Evolutionary conservation across 768 basidiomycete genomes (phyloP).

Genomic region (Lactarius trivialis): DNA sequence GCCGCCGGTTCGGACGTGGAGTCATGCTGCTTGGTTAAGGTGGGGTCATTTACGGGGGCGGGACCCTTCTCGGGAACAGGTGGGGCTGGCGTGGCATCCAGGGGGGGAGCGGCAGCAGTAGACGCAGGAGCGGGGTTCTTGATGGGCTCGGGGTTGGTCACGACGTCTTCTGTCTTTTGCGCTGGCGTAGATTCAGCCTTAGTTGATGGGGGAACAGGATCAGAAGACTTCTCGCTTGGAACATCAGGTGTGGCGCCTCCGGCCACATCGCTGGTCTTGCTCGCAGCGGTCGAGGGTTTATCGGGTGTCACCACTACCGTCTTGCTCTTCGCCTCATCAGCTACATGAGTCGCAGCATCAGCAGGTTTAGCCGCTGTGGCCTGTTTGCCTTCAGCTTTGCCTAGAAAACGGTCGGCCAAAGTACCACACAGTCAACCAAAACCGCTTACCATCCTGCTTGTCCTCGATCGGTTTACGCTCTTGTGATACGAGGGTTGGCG

Average conservation of each 20-base stretch:
- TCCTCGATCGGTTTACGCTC: background rate
- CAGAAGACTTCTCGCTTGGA: background rate
- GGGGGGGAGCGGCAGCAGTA: background rate
- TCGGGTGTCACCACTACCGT: background rate
- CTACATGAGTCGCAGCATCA: background rate
- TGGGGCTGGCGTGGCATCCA: background rate
- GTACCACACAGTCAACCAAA: background rate
- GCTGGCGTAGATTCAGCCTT: background rate
- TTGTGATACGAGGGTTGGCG: constrained; percentile 1
- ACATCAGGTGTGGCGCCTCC: background rate
- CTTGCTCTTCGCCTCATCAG: background rate
- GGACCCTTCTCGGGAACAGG: background rate
- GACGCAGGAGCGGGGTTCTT: background rate
- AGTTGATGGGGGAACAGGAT: background rate
- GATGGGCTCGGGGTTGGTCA: background rate
- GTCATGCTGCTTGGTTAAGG: background rate
- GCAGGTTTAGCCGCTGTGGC: background rate
- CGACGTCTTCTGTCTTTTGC: background rate
- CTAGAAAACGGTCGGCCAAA: background rate
- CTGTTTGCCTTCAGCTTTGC: background rate
- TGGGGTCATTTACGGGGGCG: background rate
- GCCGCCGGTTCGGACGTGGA: background rate
- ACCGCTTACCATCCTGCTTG: constrained; percentile 4
- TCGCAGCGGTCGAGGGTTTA: background rate
- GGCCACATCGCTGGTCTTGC: background rate